These are phyloP conservation scores for Micromonas commoda DNA, from an alignment of 139 green algal genomes.

Conservation along the genomic window DNA sequence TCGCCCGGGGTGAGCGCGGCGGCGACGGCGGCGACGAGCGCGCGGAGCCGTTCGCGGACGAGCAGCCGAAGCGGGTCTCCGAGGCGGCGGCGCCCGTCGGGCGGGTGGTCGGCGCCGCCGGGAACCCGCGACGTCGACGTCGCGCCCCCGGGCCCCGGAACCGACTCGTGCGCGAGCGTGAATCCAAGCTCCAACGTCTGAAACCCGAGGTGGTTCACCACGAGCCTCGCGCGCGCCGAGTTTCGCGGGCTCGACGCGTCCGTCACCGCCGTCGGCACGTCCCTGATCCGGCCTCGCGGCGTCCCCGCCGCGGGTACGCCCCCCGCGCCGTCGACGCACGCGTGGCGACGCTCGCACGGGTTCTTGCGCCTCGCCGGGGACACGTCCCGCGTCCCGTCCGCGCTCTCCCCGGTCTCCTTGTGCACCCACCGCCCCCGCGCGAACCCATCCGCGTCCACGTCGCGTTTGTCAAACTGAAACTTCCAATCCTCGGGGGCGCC, in stretches of 20 bases:
- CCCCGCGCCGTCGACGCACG: not conserved
- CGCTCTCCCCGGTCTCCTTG: not conserved
- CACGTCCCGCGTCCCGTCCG: not conserved
- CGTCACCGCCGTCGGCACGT: not conserved
- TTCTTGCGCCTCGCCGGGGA: not conserved
- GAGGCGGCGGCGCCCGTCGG: not conserved
- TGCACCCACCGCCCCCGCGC: not conserved
- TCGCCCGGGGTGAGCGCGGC: not conserved
- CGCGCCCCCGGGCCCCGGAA: too few relatives aligned
- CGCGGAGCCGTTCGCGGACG: not conserved
- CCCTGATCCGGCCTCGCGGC: not conserved
- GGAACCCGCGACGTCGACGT: not conserved
- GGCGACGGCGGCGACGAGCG: not conserved
- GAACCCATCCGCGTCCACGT: not conserved
- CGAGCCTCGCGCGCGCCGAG: not conserved
- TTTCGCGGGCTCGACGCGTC: not conserved
- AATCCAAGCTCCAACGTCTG: not conserved
- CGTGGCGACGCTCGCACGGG: not conserved
- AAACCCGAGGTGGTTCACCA: not conserved
- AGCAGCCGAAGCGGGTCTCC: not conserved
- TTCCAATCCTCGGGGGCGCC: not conserved
- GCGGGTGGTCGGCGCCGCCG: not conserved
- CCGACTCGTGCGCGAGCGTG: not conserved
- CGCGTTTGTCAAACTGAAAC: slow-evolving; percentile 3
- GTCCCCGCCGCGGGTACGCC: not conserved